These are phyloP conservation scores for Rhodotorula taiwanensis DNA, from an alignment of 768 basidiomycete genomes.

Conservation along the genomic window DNA sequence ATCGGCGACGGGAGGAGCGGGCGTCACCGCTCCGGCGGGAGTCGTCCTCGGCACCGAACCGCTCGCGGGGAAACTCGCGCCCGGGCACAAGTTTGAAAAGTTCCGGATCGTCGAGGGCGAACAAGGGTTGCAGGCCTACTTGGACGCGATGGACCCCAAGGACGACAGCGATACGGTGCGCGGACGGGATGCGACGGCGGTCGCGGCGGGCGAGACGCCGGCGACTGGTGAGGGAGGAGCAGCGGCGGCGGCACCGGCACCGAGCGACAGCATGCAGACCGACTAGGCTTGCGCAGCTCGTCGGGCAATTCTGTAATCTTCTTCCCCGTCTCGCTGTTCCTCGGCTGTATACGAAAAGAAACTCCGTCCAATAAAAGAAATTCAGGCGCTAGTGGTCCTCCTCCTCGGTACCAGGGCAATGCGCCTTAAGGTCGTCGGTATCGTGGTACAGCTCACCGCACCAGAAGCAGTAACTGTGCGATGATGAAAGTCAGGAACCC, in stretches of 20 bases:
- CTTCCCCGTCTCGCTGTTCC: too few species aligned
- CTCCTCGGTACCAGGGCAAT: slow-evolving; percentile 28
- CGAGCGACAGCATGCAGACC: neutral
- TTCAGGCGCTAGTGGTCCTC: slow-evolving; percentile 24
- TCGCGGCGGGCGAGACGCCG: neutral
- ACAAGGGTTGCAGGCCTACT: slow-evolving; percentile 58
- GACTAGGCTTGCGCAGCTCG: neutral
- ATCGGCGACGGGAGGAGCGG: too few species aligned
- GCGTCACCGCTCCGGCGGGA: slow-evolving; percentile 53
- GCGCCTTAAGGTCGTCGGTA: slow-evolving; percentile 4
- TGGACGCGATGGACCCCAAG: slow-evolving; percentile 63
- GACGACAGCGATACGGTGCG: neutral
- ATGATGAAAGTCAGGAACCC: neutral
- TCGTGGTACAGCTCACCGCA: slow-evolving; percentile 36
- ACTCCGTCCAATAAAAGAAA: too few species aligned
- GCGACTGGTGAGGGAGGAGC: neutral
- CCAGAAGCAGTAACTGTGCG: slow-evolving; percentile 35
- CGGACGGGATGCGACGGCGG: neutral
- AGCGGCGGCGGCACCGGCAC: neutral
- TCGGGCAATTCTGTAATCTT: too few species aligned
- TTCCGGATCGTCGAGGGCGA: slow-evolving; percentile 89
- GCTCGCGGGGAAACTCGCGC: too few species aligned
- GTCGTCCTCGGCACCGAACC: slow-evolving; percentile 53
- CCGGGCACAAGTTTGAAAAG: slow-evolving; percentile 51
- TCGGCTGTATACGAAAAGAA: too few species aligned